A percentile compares a stretch with the other conserved stretches of the same genome.
Evolutionary conservation across 1,284 basidiomycete genomes (phyloP).

Genomic region (Xanthoconium separans): DNA sequence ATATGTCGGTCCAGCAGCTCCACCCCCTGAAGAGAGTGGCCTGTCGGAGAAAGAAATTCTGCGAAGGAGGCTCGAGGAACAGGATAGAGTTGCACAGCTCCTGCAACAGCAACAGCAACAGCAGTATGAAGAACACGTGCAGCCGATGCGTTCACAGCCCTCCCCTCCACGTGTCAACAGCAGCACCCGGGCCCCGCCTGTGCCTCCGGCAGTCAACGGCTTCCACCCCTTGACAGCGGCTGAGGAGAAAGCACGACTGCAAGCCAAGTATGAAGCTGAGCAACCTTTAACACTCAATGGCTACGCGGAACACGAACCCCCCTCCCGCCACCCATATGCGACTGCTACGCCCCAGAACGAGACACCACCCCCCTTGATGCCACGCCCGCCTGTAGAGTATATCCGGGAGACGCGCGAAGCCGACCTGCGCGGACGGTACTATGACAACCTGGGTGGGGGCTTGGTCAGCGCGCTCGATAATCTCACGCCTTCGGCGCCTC

Average conservation of each 20-base stretch:
- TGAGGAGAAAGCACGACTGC: constrained; percentile 73
- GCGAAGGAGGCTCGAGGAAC: constrained; percentile 43
- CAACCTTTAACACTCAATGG: constrained; percentile 31
- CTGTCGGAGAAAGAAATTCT: constrained; percentile 56
- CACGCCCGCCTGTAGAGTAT: constrained; percentile 71
- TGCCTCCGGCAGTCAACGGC: constrained; percentile 23
- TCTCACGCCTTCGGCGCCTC: constrained; percentile 29
- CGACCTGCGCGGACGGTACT: constrained; percentile 48
- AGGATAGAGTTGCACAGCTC: constrained; percentile 39
- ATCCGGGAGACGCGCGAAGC: constrained; percentile 75
- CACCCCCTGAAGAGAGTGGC: constrained; percentile 25
- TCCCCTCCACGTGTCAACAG: constrained; percentile 29
- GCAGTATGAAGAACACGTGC: constrained; percentile 8
- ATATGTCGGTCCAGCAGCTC: constrained; percentile 18
- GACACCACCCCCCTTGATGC: constrained; percentile 49
- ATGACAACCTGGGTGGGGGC: constrained; percentile 17
- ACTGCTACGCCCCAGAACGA: constrained; percentile 12
- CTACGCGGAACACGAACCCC: constrained; percentile 11
- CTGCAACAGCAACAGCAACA: constrained; percentile 14
- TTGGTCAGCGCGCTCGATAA: constrained; percentile 17
- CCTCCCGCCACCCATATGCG: constrained; percentile 19
- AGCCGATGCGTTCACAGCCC: constrained; percentile 17
- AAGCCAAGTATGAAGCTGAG: constrained; percentile 60
- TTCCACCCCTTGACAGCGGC: constrained; percentile 57
- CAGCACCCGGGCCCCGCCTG: constrained; percentile 22